Evolutionary conservation across 305 asterid species (phyloP).

Genomic region (Solanum hybrid): DNA sequence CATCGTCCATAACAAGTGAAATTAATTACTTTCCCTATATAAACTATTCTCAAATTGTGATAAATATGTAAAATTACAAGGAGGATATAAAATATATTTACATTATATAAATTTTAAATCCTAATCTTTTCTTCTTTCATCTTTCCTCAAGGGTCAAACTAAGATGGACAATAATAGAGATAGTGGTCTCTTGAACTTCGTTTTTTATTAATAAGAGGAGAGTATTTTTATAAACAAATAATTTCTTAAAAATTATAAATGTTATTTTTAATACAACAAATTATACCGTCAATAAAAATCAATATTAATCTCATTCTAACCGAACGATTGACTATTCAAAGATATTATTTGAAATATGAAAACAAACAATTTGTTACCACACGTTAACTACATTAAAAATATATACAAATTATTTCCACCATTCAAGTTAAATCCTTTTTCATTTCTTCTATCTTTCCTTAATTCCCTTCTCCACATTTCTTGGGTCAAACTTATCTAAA

Average conservation of each 20-base stretch:
- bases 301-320: neutral
- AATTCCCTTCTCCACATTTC: neutral
- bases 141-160: neutral
- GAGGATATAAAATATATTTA: neutral
- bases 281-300: neutral
- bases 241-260: fast-evolving
- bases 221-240: neutral
- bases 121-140: neutral
- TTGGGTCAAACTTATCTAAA: neutral
- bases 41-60: neutral
- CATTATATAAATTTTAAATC: neutral
- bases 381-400: neutral
- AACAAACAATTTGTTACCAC: neutral
- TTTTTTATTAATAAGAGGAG: neutral
- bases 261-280: neutral
- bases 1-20: neutral
- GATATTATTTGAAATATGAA: neutral
- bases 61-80: neutral
- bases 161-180: neutral
- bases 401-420: neutral
- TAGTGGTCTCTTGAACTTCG: neutral
- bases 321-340: neutral
- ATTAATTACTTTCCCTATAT: neutral
- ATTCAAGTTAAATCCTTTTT: neutral
- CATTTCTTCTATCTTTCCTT: neutral